A percentile compares a stretch with the other conserved stretches of the same genome.
These are phyloP conservation scores for Cytospora piceae DNA, from an alignment of 2,329 filamentous ascomycete genomes.

Conservation along the genomic window DNA sequence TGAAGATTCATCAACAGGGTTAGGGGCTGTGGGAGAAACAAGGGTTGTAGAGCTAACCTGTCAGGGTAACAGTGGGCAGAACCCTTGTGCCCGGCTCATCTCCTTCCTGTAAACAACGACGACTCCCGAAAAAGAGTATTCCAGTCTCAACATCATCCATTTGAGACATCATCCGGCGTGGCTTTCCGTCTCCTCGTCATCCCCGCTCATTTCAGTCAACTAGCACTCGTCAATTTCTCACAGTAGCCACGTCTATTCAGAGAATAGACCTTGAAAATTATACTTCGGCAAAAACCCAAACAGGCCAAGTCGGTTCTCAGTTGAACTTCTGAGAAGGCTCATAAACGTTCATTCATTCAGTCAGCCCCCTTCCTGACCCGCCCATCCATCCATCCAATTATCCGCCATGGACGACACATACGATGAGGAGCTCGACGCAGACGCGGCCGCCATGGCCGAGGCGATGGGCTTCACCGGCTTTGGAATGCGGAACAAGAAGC, in stretches of 20 bases:
- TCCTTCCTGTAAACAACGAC: neutral
- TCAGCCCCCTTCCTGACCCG: too few relatives aligned
- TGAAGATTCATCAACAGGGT: neutral
- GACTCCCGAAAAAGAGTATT: neutral
- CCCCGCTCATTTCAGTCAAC: neutral
- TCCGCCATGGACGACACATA: slow-evolving; percentile 24
- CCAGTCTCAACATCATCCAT: neutral
- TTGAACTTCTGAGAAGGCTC: neutral
- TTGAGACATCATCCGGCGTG: neutral
- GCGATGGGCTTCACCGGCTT: slow-evolving; percentile 77
- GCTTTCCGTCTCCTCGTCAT: neutral
- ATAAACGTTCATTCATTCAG: neutral
- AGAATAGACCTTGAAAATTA: neutral
- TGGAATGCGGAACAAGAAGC: slow-evolving; percentile 66
- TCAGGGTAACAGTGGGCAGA: neutral
- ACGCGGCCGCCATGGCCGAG: slow-evolving; percentile 61
- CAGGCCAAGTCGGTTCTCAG: neutral
- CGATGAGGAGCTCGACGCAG: slow-evolving; percentile 30
- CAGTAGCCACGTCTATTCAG: neutral
- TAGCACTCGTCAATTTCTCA: neutral
- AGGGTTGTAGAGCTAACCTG: slow-evolving; percentile 5
- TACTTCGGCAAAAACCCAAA: neutral
- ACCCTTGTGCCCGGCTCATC: neutral
- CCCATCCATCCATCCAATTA: neutral
- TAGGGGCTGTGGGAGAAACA: neutral